Base-by-base conservation (phyloP, 2,329 filamentous ascomycete genomes). In the Chaetothyriales sp. region DNA sequence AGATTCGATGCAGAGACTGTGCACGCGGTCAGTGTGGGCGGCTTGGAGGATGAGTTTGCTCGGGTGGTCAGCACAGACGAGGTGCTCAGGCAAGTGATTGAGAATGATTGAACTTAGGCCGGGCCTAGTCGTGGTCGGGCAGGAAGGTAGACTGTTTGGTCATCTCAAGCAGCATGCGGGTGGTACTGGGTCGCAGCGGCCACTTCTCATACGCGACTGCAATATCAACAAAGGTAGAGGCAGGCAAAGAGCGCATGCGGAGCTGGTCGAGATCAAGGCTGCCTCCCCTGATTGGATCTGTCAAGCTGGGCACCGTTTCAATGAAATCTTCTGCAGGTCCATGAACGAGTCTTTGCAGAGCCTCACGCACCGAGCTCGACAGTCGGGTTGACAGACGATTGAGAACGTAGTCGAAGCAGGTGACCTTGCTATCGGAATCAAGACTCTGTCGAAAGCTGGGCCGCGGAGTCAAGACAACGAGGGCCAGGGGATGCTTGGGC, bases 381-480 rank as follows among this genome's bases (percentile, higher is more conserved):
- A 46, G 46, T 18, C 26, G 44, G 10, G 44, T 18, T 10, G 43
- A 53, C 39, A 54, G 20, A 7, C 36, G 42, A 10, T 25, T 49
- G 28, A 54, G 49, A 9, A 61, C 48, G 20, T 58, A 53, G 39
- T 50, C 50, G 36, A 60, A 58, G 49, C 51, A 59, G 43, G 56
- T 50, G 49, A 52, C 50, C 36, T 55, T 58, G 39, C 55, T 55
- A 20, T 49, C 25, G 7, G 55, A 55, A 42, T 60, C 49, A 59
- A 81, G 79, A 51, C 69, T 70, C 10, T 71, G 62, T 18, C 80
- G 59, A 52, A 81, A 74, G 55, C 81, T 77, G 5, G 76, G 75
- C 47, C 77, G 70, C 42, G 74, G 69, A 51, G 73, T 65, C 61
- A 81, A 80, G 56, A 79, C 71, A 51, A 68, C 65, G 53, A 61